Base-by-base conservation (phyloP, 495 filamentous ascomycete species). In the Jackrogersella multiformis region DNA sequence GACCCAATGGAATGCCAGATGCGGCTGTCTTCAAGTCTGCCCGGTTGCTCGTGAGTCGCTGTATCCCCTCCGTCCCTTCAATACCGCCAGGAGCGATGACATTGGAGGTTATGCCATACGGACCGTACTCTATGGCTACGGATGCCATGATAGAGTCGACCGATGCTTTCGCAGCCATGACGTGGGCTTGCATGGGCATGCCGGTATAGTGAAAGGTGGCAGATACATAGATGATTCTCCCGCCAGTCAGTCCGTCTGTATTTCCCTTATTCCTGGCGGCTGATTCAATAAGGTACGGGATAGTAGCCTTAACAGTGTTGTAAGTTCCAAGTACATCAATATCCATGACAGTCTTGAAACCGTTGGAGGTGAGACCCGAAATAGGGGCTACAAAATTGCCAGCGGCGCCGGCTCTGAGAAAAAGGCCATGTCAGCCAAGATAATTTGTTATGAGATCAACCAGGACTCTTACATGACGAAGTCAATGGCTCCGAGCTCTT, bases 351-450 rank as follows among this genome's bases (percentile, higher is more conserved):
- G 91, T 83, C 76, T 93, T 97, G 86, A 99, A 97, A 15, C 92
- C 95, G 73, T 97, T 97, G 42, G 89, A 77, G 1, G 86, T 90
- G 2, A 97, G 84, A 60, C 89, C 89, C 20, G 88, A 80, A 68
- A 98, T 92, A 1, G 94, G 90, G 5, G 94, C 90, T 20, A 99
- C 85, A 82, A 99, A 99, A 77, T 99, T 99, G 32, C 95, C 95
- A 10, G 95, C 95, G 26, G 95, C 95, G 49, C 95, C 95, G 35
- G 94, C 94, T 74, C 92, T 96, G 69, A 44, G 53, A 34, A 51
- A 18, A 10, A 35, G n/a, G 15, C 30, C 3, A 12, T 46, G 44
- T 74, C 39, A 64, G 68, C 70, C 44, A 66, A 48, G n/a, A 49
- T 16, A 13, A 9, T 39, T 45, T 26, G 3, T 21, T 13, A 18